Base-by-base conservation (phyloP, 345 rosid species). In the Chamaenerion angustifolium region DNA sequence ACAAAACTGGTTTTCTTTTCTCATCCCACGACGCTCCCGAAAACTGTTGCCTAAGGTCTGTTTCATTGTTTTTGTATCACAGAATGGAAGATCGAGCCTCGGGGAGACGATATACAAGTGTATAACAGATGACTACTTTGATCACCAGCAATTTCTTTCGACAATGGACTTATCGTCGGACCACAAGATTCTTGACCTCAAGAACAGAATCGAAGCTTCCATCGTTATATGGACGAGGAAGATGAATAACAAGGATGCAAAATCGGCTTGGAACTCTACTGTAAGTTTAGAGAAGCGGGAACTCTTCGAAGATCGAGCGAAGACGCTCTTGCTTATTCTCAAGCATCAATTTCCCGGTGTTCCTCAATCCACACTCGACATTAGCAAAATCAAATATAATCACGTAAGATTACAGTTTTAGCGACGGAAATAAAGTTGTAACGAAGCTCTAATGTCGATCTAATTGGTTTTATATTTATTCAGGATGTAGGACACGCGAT, bases 181-280 rank as follows among this genome's bases (percentile, higher is more conserved):
- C 43, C 95, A 87, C 60, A 74, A 71, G 51, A 88, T 92, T 35
- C 75, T 92, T 47, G 95, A 92, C 51, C 78, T 92, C 37, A 92
- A 87, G 77, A 74, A 92, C 60, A 74, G 74, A 62, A 87, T 92
- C 14, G 98, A 92, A 68, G 98, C 98, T 6, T 92, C 98, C 10
- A 81, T 87, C 14, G 72, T 87, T 52, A 92, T 84, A 37, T 92
- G 96, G 98, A 77, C 71, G 62, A 74, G 95, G 63, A 92, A 92
- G 65, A 79, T 92, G 87, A 57, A 71, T 49, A 69, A 71, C 5
- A 92, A 84, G 66, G 96, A 92, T 35, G 76, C 64, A 37, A 92
- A 88, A 47, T 80, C 96, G 14, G 23, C 78, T 42, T 88, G 96
- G 96, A 75, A 88, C 21, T 83, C 94, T 13, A 78, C 82, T 16